Evolutionary conservation across 768 basidiomycete genomes (phyloP), one percentile per base, ranked within the genome.

Genomic region (Chlorophyllum brunneum): DNA sequence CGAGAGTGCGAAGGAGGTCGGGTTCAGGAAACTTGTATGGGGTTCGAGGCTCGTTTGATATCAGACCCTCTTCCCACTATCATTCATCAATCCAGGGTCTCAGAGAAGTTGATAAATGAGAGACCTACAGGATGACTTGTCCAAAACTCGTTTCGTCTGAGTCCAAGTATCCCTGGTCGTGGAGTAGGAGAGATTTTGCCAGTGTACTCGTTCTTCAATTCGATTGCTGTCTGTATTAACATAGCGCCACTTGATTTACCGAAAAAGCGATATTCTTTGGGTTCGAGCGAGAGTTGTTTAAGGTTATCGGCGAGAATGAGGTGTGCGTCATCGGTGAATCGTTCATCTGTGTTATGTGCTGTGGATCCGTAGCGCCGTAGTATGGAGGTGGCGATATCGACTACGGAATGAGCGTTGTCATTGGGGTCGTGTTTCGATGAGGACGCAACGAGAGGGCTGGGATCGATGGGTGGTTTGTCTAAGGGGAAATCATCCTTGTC

Each of bases 241-340:
- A 79, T 76, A 0, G 76, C 72, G 9, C 78, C 76, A 57, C 79
- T 81, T 8, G 77, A 77, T 55, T 81, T 81, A 0, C 81, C 81
- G 54, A 80, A 78, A 58, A 81, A 83, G 9, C 74, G 66, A 27
- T 70, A 65, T 4, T 75, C 70, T 4, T 56, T 55, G 0, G 70
- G 65, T 20, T 71, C 66, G 5, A 77, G 52, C 0, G 63, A 48
- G 40, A 77, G 48, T 13, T 58, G 53, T 50, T 64, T 68, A 10
- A 78, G 51, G 24, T 70, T 66, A 26, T 75, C 72, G 1, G 66
- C 63, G 2, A 77, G 52, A 3, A 69, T 61, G 15, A 70, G 57
- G 11, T 64, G 62, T 13, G 61, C 49, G 20, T 76, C 74, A 23
- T 76, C 74, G 18, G 72, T 72, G 16, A 54, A 47, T 5, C 45